Conservation (phyloP, 495 filamentous ascomycete species). For the Penicillium steckii region DNA sequence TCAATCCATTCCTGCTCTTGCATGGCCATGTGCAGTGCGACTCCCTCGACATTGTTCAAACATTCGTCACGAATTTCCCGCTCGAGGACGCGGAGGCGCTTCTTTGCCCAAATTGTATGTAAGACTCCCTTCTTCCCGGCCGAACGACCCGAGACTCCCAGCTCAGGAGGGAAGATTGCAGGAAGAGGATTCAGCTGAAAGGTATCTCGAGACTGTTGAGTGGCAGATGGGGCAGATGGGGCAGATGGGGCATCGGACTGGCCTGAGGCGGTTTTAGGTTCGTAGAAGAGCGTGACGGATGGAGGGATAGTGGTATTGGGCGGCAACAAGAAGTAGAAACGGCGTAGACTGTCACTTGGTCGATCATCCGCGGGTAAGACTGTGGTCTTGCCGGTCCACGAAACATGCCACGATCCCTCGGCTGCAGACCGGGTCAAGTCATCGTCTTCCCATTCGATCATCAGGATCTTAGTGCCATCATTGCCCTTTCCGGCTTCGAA, state of each 20-base stretch:
- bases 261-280: constrained; percentile 5
- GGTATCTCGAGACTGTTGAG: constrained; percentile 15
- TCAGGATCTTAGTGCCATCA: constrained; percentile 80
- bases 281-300: constrained; percentile 48
- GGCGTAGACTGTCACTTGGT: constrained; percentile 51
- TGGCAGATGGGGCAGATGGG: no score
- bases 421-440: constrained; percentile 33
- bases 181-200: constrained; percentile 70
- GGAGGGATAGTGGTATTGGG: constrained; percentile 65
- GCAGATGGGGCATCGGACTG: no score
- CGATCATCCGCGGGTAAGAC: constrained; percentile 64
- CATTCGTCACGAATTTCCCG: constrained; percentile 66
- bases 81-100: constrained; percentile 68
- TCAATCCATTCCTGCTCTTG: constrained; percentile 82
- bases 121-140: constrained; percentile 75
- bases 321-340: constrained; percentile 72
- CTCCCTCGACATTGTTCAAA: constrained; percentile 66
- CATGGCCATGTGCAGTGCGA: constrained; percentile 76
- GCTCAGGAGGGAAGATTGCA: constrained; percentile 73
- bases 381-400: constrained; percentile 70
- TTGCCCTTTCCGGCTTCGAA: constrained; percentile 74
- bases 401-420: constrained; percentile 62
- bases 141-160: constrained; percentile 61
- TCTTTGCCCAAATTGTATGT: constrained; percentile 81
- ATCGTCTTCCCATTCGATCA: constrained; percentile 79